These are phyloP conservation scores for Cymbidium sinense DNA, from an alignment of 106 monocot genomes.

Conservation along the genomic window DNA sequence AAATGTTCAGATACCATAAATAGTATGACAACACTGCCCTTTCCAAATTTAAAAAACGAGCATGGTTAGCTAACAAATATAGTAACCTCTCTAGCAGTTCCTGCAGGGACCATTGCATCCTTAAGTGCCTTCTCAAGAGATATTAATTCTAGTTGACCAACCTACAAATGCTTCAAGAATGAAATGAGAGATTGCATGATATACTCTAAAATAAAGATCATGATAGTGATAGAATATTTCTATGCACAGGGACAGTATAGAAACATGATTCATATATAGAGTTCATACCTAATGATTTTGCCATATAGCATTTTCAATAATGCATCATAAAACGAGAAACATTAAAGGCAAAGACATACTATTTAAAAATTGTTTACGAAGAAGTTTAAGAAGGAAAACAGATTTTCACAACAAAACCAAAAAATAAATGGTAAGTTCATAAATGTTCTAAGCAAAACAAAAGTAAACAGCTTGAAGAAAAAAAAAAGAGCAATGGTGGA, in stretches of 20 bases:
- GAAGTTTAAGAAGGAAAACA: no score
- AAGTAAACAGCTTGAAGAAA: neutral
- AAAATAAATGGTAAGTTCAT: neutral
- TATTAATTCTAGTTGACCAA: constrained; percentile 83
- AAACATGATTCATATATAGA: neutral
- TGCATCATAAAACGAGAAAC: neutral
- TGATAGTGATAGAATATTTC: neutral
- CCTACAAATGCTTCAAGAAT: constrained; percentile 33
- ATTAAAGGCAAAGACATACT: neutral
- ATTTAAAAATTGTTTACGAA: neutral
- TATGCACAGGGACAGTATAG: neutral
- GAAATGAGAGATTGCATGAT: constrained; percentile 6
- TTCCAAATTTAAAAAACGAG: neutral
- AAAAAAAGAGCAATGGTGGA: neutral
- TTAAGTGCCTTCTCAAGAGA: constrained; percentile 75
- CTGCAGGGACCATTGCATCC: constrained; percentile 72
- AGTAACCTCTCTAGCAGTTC: constrained; percentile 77
- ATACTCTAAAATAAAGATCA: neutral
- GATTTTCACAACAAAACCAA: neutral
- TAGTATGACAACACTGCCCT: neutral
- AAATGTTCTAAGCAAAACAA: neutral
- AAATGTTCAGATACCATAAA: neutral
- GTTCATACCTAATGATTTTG: neutral
- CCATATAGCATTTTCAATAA: neutral
- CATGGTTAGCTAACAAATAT: neutral